A percentile compares a stretch with the other conserved stretches of the same genome.
Conservation (phyloP, 169 alveolate species). For the Eimeria maxima region DNA sequence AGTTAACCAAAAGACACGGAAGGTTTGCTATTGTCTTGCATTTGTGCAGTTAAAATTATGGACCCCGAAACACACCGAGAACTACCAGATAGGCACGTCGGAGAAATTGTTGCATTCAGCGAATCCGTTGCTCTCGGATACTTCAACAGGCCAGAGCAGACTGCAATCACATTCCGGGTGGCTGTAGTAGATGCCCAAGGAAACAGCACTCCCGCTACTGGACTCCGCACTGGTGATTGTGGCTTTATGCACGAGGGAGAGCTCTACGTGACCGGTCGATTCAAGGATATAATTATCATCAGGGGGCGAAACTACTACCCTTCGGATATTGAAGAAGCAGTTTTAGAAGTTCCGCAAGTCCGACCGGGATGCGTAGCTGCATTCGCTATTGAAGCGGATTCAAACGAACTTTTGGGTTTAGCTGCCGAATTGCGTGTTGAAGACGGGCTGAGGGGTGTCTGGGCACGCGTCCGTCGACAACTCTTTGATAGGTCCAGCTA, state of each 20-base stretch:
- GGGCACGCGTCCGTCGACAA: slow-evolving; percentile 84
- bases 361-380: slow-evolving; percentile 88
- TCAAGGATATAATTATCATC: slow-evolving; percentile 87
- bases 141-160: slow-evolving; percentile 84
- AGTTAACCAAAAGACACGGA: neutral
- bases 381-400: slow-evolving; percentile 86
- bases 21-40: neutral
- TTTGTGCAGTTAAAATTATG: slow-evolving; percentile 85
- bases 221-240: slow-evolving; percentile 88
- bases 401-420: slow-evolving; percentile 86
- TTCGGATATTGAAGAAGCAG: slow-evolving; percentile 88
- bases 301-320: slow-evolving; percentile 89
- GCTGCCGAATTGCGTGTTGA: slow-evolving; percentile 88
- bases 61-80: slow-evolving; percentile 88
- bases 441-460: slow-evolving; percentile 83
- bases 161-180: slow-evolving; percentile 81
- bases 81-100: slow-evolving; percentile 83
- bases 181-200: slow-evolving; percentile 81
- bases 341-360: slow-evolving; percentile 84
- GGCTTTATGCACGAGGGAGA: slow-evolving; percentile 87
- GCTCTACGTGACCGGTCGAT: slow-evolving; percentile 88
- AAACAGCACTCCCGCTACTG: slow-evolving; percentile 80
- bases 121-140: slow-evolving; percentile 88
- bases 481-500: slow-evolving; percentile 85
- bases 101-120: slow-evolving; percentile 87